Evolutionary conservation across 106 monocot species (phyloP), one percentile per base, ranked within the genome.

Genomic region (Triglochin maritima): DNA sequence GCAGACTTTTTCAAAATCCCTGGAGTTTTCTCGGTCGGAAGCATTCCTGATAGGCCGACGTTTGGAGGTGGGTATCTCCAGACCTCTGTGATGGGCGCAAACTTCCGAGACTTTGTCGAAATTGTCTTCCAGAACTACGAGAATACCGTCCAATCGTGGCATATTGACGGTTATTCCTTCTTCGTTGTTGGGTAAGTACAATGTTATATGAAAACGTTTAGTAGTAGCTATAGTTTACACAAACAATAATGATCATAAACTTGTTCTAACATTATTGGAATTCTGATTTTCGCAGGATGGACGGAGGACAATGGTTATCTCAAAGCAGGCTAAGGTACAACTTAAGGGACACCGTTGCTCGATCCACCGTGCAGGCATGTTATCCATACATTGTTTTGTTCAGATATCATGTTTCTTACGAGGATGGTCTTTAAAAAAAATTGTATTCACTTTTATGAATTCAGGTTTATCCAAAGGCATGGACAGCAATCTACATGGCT

Each of bases 401-500:
- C 29, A 29, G 29, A 29, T 0, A 0, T 29, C 29, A 29, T 29
- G 29, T 29, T 29, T 29, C 29, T 29, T 29, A 29, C 29, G 29
- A 29, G 29, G 29, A 29, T 29, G 29, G 29, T 29, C 1, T 29
- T 29, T n/a, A n/a, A 29, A 29, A 29, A 29, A 29, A 29, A 29
- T 29, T 29, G 29, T 29, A 29, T 52, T 52, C 11, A 53, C 2
- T 71, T 7, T 56, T n/a, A 4, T 63, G 14, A 11, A 58, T 67
- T 43, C 71, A 82, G 82, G 82, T 82, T 17, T 82, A 82, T 49
- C 82, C 82, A 0, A 82, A 75, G 6, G 71, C 75, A 54, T 84
- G 84, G 84, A 67, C 68, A 8, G 80, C 84, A 6, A 64, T 84
- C 8, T 84, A 80, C 74, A 61, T 84, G 71, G 41, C 84, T 4